Evolutionary conservation across 768 basidiomycete genomes (phyloP), one percentile per base, ranked within the genome.

Genomic region (Pulveroboletus frians): DNA sequence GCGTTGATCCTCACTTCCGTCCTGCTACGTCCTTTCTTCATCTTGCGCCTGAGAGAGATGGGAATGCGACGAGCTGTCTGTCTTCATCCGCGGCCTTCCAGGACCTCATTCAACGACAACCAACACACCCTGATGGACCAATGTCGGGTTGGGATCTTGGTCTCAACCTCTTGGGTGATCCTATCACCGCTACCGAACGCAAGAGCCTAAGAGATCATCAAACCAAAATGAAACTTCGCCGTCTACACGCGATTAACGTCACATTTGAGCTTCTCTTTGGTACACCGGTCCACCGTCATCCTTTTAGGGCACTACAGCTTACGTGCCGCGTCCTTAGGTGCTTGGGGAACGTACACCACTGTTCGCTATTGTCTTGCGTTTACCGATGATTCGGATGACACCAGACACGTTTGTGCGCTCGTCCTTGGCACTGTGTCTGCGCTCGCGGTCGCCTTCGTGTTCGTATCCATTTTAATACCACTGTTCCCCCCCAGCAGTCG

Each of bases 301-400:
- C 23, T 23, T 44, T 39, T 64, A 7, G 31, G 30, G 44, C 15
- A 7, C 38, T 7, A 4, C 17, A 18, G 15, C 39, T 51, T 17
- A 51, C 26, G 4, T 38, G 18, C 10, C 21, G 18, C 35, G 9
- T 43, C 13, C 11, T 2, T 47, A 85, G 84, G 69, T 51, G 62
- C 61, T 26, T 89, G 85, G 83, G 75, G 79, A 23, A 60, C 71
- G 8, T 88, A 85, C 62, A 83, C 76, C 52, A 72, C 77, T 6
- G 63, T 80, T 45, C 81, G 85, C 38, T 90, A 88, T 61, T 82
- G 76, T 57, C 57, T 87, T 10, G 80, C 83, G 4, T 83, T 76
- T 56, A 69, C 68, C 5, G 73, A 75, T 39, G 67, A 68, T 49
- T 65, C 79, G 10, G 69, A 69, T 9, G 55, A 74, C 7, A 70